A percentile compares a stretch with the other conserved stretches of the same genome.
Conservation (phyloP, 192 early-diverging fungal species). For the Coemansia sp. region DNA sequence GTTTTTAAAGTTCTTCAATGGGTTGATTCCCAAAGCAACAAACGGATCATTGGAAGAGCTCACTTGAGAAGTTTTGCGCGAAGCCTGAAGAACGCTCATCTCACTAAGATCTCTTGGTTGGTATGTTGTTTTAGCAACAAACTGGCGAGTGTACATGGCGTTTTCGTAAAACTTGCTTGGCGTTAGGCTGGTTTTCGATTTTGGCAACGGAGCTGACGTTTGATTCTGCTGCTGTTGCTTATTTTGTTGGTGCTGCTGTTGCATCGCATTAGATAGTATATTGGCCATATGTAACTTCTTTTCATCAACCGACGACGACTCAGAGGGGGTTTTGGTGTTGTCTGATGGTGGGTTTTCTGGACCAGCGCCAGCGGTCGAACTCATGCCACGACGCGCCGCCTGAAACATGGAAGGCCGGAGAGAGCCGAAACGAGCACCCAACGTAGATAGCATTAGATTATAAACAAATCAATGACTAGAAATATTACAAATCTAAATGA, state of each 20-base stretch:
- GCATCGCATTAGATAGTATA: neutral
- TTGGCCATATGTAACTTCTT: neutral
- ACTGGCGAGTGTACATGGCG: slow-evolving; percentile 13
- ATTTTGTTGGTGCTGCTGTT: slow-evolving; percentile 7
- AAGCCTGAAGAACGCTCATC: neutral
- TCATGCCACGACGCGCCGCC: slow-evolving; percentile 2
- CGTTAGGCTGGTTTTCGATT: neutral
- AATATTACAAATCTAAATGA: neutral
- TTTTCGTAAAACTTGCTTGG: slow-evolving; percentile 26
- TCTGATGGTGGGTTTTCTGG: neutral
- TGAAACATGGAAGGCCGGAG: neutral
- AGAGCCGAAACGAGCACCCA: neutral
- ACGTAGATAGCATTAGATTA: slow-evolving; percentile 10
- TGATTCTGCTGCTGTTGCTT: slow-evolving; percentile 16
- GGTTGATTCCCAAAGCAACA: slow-evolving; percentile 36
- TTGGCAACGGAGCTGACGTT: neutral
- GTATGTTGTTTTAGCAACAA: slow-evolving; percentile 25
- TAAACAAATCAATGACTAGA: neutral
- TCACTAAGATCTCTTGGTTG: slow-evolving; percentile 40
- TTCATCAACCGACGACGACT: neutral
- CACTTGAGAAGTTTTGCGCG: slow-evolving; percentile 1
- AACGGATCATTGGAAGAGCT: slow-evolving; percentile 33
- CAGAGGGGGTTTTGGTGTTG: neutral
- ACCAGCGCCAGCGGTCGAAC: slow-evolving; percentile 3
- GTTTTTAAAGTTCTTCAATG: slow-evolving; percentile 59